These are phyloP conservation scores for Heliocybe sulcata DNA, from an alignment of 1,284 basidiomycete genomes.

Conservation along the genomic window DNA sequence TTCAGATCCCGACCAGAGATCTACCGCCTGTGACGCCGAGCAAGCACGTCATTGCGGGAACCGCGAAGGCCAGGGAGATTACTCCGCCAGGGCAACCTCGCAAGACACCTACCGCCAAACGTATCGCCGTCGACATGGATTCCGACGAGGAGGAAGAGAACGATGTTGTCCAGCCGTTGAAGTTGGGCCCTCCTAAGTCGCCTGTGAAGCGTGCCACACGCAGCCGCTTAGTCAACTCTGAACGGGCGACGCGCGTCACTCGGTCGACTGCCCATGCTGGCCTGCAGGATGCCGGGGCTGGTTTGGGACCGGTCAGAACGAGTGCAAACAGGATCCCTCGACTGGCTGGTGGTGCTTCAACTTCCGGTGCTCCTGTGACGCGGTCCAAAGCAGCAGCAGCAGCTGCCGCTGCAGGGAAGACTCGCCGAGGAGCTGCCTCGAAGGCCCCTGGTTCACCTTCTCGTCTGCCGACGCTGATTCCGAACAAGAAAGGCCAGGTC, in stretches of 20 bases:
- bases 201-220: constrained; percentile 25
- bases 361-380: constrained; percentile 15
- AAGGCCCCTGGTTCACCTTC: constrained; percentile 61
- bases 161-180: constrained; percentile 58
- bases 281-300: constrained; percentile 31
- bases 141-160: constrained; percentile 47
- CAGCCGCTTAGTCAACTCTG: constrained; percentile 30
- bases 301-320: constrained; percentile 18
- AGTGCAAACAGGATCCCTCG: constrained; percentile 74
- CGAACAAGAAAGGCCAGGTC: constrained; percentile 37
- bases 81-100: constrained; percentile 77
- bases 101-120: constrained; percentile 76
- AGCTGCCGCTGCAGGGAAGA: constrained; percentile 34
- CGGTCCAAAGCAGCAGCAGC: constrained; percentile 19
- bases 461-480: constrained; percentile 59
- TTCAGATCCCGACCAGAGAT: constrained; percentile 17
- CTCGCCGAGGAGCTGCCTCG: constrained; percentile 19
- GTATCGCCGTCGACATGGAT: constrained; percentile 54
- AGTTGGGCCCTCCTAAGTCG: constrained; percentile 25
- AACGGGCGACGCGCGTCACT: constrained; percentile 64
- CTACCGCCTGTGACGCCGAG: constrained; percentile 73
- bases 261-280: constrained; percentile 57
- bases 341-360: constrained; percentile 46
- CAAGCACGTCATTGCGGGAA: constrained; percentile 60
- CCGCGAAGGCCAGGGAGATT: constrained; percentile 60